A percentile compares a stretch with the other conserved stretches of the same genome.
Conservation (phyloP, 129 eudicot species). For the Oenanthe sinensis region DNA sequence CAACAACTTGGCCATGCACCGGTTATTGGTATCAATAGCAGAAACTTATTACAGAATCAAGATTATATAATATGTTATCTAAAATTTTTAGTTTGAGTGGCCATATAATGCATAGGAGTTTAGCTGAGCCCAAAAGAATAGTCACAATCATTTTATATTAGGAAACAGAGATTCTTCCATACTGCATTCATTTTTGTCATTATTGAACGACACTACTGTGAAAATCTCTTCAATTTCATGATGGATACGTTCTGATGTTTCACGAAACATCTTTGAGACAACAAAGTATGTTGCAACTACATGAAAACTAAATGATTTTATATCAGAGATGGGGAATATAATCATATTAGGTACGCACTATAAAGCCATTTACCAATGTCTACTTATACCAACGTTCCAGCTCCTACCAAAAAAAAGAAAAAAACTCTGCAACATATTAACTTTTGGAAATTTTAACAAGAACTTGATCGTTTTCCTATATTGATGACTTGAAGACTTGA, state of each 20-base stretch:
- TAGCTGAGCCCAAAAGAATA: background rate
- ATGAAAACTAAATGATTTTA: background rate
- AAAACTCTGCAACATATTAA: too few species aligned
- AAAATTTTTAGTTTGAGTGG: background rate
- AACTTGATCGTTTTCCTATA: background rate
- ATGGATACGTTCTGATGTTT: background rate
- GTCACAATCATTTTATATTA: background rate
- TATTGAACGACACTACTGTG: background rate
- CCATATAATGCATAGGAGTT: background rate
- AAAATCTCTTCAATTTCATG: background rate
- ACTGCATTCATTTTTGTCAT: background rate
- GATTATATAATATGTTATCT: background rate
- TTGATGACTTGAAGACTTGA: background rate
- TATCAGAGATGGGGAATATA: background rate
- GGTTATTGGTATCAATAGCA: background rate
- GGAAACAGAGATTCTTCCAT: background rate
- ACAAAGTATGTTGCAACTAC: background rate
- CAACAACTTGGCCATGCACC: conserved; percentile 5
- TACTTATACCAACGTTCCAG: too few species aligned
- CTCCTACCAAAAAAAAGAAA: too few species aligned
- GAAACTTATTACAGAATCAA: background rate
- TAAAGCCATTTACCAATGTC: too few species aligned
- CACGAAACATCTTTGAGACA: background rate
- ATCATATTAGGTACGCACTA: background rate
- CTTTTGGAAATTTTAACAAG: too few species aligned